Conservation (phyloP, 2,329 filamentous ascomycete species). For the Phaeosphaeriaceae sp. region DNA sequence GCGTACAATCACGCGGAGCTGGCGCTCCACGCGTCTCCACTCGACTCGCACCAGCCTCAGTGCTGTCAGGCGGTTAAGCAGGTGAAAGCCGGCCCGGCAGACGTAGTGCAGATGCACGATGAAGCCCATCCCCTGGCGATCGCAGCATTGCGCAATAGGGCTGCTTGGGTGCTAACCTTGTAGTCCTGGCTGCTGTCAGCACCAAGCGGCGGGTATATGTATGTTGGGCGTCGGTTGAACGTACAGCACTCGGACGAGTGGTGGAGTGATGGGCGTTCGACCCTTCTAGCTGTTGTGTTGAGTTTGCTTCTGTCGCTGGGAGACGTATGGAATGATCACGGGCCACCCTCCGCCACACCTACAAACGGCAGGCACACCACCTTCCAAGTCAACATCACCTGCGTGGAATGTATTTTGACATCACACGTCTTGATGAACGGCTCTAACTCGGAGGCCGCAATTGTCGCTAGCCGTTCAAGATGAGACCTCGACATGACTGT, state of each 20-base stretch:
- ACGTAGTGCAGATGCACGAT: conserved; percentile 14
- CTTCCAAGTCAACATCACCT: background rate
- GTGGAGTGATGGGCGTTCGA: conserved; percentile 2
- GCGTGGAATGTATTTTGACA: background rate
- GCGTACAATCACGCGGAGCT: conserved; percentile 18
- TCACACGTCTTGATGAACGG: background rate
- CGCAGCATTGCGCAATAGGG: conserved; percentile 11
- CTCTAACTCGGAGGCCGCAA: background rate
- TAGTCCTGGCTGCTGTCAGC: conserved; percentile 3
- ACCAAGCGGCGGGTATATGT: background rate
- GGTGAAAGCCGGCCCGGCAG: conserved; percentile 1
- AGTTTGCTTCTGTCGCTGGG: background rate
- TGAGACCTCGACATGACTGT: background rate
- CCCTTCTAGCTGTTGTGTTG: background rate
- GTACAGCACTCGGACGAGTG: background rate
- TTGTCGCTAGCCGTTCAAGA: background rate
- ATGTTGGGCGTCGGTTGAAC: background rate
- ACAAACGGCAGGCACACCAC: background rate
- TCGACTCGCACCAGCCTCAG: conserved; percentile 15
- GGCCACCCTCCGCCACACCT: background rate
- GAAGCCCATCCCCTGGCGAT: conserved; percentile 15
- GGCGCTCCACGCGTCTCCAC: conserved; percentile 11
- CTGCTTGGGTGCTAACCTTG: background rate
- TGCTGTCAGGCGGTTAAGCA: conserved; percentile 11
- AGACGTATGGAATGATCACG: conserved; percentile 2